Base-by-base conservation (phyloP, 768 basidiomycete genomes). In the Ephemerocybe angulata region DNA sequence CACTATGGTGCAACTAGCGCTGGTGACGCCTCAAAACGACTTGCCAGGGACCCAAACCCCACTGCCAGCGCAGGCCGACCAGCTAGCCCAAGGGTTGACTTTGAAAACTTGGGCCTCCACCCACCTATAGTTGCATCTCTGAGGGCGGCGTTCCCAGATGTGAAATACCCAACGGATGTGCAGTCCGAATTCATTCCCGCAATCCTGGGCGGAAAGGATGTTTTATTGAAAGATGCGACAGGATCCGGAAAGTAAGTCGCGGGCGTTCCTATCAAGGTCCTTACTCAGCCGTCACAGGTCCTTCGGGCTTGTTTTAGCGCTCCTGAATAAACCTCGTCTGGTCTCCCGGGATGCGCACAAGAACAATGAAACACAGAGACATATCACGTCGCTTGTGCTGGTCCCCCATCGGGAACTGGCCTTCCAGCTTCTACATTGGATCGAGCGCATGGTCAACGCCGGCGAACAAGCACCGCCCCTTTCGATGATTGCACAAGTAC, bases 391-490 rank as follows among this genome's bases (percentile, higher is more conserved):
- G 12, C 72, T 90, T 35, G 69, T 88, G 19, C 71, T 90, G 35
- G 86, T 88, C 7, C 88, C 88, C 10, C 88, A 90, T 65, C 75
- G 81, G 38, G 88, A 89, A 64, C 72, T 90, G 60, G 88, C 83
- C 3, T 76, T 78, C 60, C 88, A 90, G 65, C 75, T 85, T 49
- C 65, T 76, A 44, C 75, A 83, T 50, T 90, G 88, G 88, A 78
- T 87, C 35, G 70, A 83, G 57, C 72, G 73, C 47, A 74, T 87
- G 59, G 70, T 73, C 8, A 60, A 65, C 11, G 73, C 70, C 37
- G 60, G 69, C 19, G 50, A 60, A 28, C 60, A 63, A 2, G 62
- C 71, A 48, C 69, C 66, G 29, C 61, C 71, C 15, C 65, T 84
- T 46, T 56, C 69, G 3, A 72, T 73, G 4, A 69, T 86, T 30